phyloP scores from a whole-genome alignment of 164 flowering plant genomes.

The Stephania yunnanensis region DNA sequence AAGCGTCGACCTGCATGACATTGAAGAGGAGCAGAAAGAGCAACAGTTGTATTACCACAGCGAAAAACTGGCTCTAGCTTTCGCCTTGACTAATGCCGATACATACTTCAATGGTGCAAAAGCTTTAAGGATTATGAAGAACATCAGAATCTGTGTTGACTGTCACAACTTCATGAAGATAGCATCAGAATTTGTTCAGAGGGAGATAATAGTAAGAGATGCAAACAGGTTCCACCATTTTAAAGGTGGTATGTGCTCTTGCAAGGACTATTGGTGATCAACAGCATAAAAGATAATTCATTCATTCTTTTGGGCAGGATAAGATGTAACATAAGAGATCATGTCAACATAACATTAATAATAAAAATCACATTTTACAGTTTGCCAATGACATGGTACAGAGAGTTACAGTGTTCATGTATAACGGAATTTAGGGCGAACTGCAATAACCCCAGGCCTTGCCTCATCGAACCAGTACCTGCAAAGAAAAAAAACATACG shows the following conservation, averaged over 20 bases:
- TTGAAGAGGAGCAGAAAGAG: constrained; percentile 65
- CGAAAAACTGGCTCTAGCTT: constrained; percentile 76
- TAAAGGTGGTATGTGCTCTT: constrained; percentile 51
- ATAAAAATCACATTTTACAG: not conserved
- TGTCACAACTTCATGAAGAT: constrained; percentile 76
- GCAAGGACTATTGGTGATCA: constrained; percentile 68
- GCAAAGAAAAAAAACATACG: constrained; percentile 10
- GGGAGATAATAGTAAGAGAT: constrained; percentile 69
- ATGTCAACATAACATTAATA: not conserved
- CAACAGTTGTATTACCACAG: constrained; percentile 64
- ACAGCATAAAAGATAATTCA: not conserved
- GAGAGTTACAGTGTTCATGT: constrained; percentile 11
- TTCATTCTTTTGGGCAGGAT: not conserved
- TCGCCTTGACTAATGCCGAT: constrained; percentile 39
- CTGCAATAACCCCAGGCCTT: constrained; percentile 60
- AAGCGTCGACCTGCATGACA: constrained; percentile 46
- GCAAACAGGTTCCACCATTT: constrained; percentile 77
- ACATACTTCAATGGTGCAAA: constrained; percentile 1
- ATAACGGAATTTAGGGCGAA: constrained; percentile 58
- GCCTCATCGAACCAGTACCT: constrained; percentile 58
- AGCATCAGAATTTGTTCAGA: constrained; percentile 43
- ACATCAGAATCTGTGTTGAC: constrained; percentile 64
- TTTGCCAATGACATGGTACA: not conserved
- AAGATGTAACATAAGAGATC: not conserved
- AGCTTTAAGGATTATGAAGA: constrained; percentile 57